Base-by-base conservation (phyloP, 1,284 basidiomycete species). In the Tilletia setariae region DNA sequence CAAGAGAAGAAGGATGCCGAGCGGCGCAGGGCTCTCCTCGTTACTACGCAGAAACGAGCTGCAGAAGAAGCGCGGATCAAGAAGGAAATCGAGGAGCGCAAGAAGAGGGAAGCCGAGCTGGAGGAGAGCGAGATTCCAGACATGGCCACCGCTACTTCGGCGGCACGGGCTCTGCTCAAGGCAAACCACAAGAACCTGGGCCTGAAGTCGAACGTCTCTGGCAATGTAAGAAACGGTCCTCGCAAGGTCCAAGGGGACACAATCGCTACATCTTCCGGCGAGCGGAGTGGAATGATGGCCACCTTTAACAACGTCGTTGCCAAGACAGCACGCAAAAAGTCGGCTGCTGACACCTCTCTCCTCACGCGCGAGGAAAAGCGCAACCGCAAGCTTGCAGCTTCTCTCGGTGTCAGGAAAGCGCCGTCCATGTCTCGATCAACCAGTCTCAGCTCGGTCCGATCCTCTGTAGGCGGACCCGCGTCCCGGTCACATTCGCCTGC, bases 361-460 rank as follows among this genome's bases (percentile, higher is more conserved):
- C 56, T 61, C 2, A 61, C 56, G 6, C 28, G 56, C 30, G 56
- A 32, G n/a, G 56, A 61, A 30, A 61, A 61, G 32, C 56, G 56
- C 16, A 40, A 61, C 16, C 56, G 56, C 15, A 61, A 61, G 28
- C n/a, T 61, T 16, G 32, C 19, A 2, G 56, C 56, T 2, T 30
- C 56, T 15, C 56, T 61, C 32, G 56, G 56, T 2, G 56, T 15
- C 6, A 19, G 56, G 32, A 19, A 61, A 61, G 56, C 56, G 56
- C 35, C 35, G 35, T 6, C 6, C 35, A 30, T 40, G 9, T 30
- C 56, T 9, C 28, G 56, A 15, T 32, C 56, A 4, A 30, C 30
- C 28, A 61, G 56, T 19, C 8, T 61, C 25, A 30, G 56, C 25
- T 61, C 56, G 11, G 13, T 40, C 19, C 56, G 32, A 6, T 49